A percentile compares a stretch with the other conserved stretches of the same genome.
Evolutionary conservation across 257 asterid species (phyloP).

Genomic region (Craterostigma plantagineum): DNA sequence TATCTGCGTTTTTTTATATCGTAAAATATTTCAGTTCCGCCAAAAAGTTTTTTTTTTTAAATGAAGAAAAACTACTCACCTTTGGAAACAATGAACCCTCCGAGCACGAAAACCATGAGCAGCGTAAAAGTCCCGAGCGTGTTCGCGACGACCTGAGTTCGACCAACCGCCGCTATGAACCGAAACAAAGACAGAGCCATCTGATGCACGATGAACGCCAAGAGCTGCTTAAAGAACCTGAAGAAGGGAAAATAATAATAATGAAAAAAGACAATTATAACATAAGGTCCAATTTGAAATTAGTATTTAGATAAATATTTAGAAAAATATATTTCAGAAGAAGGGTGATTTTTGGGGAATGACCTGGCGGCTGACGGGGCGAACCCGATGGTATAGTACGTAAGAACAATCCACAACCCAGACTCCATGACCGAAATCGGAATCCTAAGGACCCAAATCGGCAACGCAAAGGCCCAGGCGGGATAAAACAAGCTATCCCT

Average conservation of each 20-base stretch:
- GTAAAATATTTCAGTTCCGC: not conserved
- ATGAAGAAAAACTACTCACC: slow-evolving; percentile 15
- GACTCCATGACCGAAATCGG: slow-evolving; percentile 50
- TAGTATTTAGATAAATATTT: not conserved
- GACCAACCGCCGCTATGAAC: slow-evolving; percentile 51
- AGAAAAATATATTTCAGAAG: not conserved
- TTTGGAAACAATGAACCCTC: slow-evolving; percentile 59
- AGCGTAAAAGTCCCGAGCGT: slow-evolving; percentile 55
- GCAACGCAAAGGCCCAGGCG: slow-evolving; percentile 59
- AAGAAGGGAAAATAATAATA: not conserved
- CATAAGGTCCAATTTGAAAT: not conserved
- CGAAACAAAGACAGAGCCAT: slow-evolving; percentile 64
- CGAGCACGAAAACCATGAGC: slow-evolving; percentile 44
- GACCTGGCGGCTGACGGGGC: slow-evolving; percentile 60
- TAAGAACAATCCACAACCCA: slow-evolving; percentile 44
- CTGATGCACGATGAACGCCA: slow-evolving; percentile 63
- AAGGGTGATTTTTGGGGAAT: not conserved
- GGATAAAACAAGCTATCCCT: slow-evolving; percentile 49
- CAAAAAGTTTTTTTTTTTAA: not conserved
- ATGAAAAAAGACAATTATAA: not conserved
- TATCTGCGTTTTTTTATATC: slow-evolving; percentile 22
- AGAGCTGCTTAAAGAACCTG: slow-evolving; percentile 42
- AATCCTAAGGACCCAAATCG: slow-evolving; percentile 51
- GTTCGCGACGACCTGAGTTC: slow-evolving; percentile 58
- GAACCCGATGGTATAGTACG: slow-evolving; percentile 58